Evolutionary conservation across 495 filamentous ascomycete genomes (phyloP), one percentile per base, ranked within the genome.

Genomic region (Hyphodiscus hymeniophilus): DNA sequence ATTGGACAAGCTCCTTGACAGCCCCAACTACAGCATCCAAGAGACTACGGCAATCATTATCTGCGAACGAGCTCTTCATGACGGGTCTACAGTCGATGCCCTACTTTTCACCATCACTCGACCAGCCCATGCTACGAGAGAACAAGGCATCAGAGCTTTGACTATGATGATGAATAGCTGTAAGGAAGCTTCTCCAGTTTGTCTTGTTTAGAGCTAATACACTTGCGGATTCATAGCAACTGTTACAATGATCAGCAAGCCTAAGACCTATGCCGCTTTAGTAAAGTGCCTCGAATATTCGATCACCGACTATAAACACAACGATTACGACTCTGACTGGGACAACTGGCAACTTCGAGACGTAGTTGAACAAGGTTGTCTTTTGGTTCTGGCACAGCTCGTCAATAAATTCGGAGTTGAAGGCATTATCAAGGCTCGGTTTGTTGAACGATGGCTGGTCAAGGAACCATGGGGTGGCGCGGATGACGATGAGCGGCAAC

Each of bases 361-460:
- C 48, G 66, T 69, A 47, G 60, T 65, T 22, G 75, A 77, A 57
- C 68, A 70, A 53, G 61, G 68, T 15, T 72, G 69, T 50, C 63
- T 80, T 16, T 60, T 73, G 45, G 62, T 76, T 12, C 51, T 74
- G 33, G 54, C 56, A 24, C 64, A 70, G 36, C 58, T 77, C 1
- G 52, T 70, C n/a, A 63, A 64, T 28, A 64, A 64, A 38, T 67
- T 60, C 38, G 68, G 63, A 16, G 50, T 61, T 21, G 61, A 65
- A 21, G 66, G 63, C 38, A 47, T 77, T 7, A 50, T 79, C 39
- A 65, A 70, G 42, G 66, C 71, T 33, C 61, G 64, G 20, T 75
- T 80, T 47, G 65, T 80, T 15, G 68, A 74, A 42, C 73, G 67
- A 41, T 80, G 76, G 76, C 62, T 80, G 5, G 69, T 63, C 20